Evolutionary conservation across 164 flowering plant genomes (phyloP), one percentile per base, ranked within the genome.

Genomic region (Liriodendron chinense): DNA sequence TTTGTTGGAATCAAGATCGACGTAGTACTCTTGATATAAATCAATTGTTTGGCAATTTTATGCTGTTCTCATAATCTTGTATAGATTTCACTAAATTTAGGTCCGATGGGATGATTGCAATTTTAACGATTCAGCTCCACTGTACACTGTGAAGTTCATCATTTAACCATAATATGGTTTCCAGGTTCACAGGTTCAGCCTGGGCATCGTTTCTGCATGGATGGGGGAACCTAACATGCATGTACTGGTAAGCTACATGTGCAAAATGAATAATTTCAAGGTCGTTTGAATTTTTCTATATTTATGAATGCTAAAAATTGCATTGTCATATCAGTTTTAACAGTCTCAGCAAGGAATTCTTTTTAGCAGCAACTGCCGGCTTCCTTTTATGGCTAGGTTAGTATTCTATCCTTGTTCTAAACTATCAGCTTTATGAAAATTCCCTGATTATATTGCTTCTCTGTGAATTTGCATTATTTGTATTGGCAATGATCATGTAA

Each of bases 161-260:
- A 23, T 22, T 53, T 4, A 61, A 24, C 13, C 1, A 53, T 9
- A 47, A 10, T 34, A 24, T 50, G 76, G 57, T 18, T 71, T 82
- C 71, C 87, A 93, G 99, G 99, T 93, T 95, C 87, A 84, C 87
- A 50, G 98, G 99, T 73, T 84, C 98, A 26, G 8, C 81, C 1
- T 96, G 99, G 99, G 97, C 94, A 73, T 78, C 94, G 57, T 63
- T 94, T 66, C 84, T 94, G 47, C 86, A 90, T 77, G 98, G 98
- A 74, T 92, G 94, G 90, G 98, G 96, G 12, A 96, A 93, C 76
- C 86, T 96, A 66, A 63, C 85, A 28, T 88, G 93, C 85, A 68
- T 93, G 86, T 92, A 88, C 84, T 84, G 85, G 98, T 96, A 84
- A 81, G 83, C 43, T 57, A 10, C 18, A 53, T 53, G 13, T 53